Base-by-base conservation (phyloP, 2,329 filamentous ascomycete genomes). In the Exophiala sp. region DNA sequence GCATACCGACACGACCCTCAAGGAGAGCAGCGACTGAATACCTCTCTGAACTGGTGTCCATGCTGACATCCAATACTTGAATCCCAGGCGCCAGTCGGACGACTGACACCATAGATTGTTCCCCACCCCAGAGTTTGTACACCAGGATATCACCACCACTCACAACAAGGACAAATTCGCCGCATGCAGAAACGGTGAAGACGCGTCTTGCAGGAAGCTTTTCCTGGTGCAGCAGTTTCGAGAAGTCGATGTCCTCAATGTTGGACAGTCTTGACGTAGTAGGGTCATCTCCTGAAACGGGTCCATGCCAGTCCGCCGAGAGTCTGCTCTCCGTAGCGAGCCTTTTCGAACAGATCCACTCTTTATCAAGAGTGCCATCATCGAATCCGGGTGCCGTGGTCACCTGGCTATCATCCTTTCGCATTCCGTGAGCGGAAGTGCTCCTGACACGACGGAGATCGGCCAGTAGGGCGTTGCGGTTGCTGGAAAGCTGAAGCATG, bases 401-500 rank as follows among this genome's bases (percentile, higher is more conserved):
- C n/a, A 39, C 34, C n/a, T 27, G 32, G 32, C 19, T 48, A 22
- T 43, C 40, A 22, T 24, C 32, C 18, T 32, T 41, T 30, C 13
- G 22, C 42, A 43, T 43, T 21, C 60, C 37, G 56, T 57, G 47
- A 59, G 59, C 55, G 64, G 68, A 48, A 58, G 61, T 45, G 53
- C 55, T 39, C n/a, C 24, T 55, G 67, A 69, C 48, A 64, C 69
- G 60, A 63, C 70, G 67, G 68, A 76, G 37, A 43, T 55, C 52
- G 4, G 40, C 44, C 3, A 21, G 23, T 35, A 55, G 19, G 1
- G 42, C 44, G 38, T 24, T 22, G 27, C 39, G 40, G 41, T 74
- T 78, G 80, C 2, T 79, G 79, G 30, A 76, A 76, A 50, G 74
- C 68, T 57, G 70, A 72, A 83, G 60, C 76, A 82, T 81, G 1